Base-by-base conservation (phyloP, 78 protist genomes). In the Dictyostelium capitatum region DNA sequence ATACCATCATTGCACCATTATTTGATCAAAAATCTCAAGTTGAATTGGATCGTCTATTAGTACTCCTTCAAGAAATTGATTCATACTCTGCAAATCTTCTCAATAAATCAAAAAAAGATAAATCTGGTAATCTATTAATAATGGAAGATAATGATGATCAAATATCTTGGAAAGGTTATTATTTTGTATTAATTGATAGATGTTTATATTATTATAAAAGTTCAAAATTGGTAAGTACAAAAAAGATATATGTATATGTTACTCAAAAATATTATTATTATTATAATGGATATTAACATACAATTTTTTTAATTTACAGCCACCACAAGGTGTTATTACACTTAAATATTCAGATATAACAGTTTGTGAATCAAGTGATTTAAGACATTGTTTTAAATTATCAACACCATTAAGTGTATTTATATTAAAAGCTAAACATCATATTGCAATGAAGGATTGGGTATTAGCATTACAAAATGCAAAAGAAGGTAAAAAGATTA, bases 301-400 rank as follows among this genome's bases (percentile, higher is more conserved):
- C n/a, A 20, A n/a, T 59, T 59, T 3, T 19, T 19, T 57, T 15
- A 32, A 1, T 37, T 59, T 30, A 20, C 74, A 85, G 92, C 92
- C 92, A 77, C 92, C 92, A 85, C 82, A 74, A 85, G 92, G 92
- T n/a, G 92, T 85, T 59, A 85, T 85, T 50, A 85, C 92, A 85
- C 48, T 85, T 28, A 85, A 85, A 77, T 85, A 77, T 77, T 62
- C 84, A 32, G 83, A 85, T 47, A 48, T 85, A n/a, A 19, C 54
- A 46, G 62, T 56, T 25, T 74, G 82, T 56, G 75, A 74, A 25
- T 59, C 69, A 54, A 20, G 43, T 19, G 92, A 85, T 77, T 51
- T 77, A 30, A 67, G 23, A 62, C 43, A 85, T 85, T 74, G 83
- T 15, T 85, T 85, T 64, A 85, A 85, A 51, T 46, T 85, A 32